Base-by-base conservation (phyloP, 2,329 filamentous ascomycete genomes). In the Chalaropsis ovoidea region DNA sequence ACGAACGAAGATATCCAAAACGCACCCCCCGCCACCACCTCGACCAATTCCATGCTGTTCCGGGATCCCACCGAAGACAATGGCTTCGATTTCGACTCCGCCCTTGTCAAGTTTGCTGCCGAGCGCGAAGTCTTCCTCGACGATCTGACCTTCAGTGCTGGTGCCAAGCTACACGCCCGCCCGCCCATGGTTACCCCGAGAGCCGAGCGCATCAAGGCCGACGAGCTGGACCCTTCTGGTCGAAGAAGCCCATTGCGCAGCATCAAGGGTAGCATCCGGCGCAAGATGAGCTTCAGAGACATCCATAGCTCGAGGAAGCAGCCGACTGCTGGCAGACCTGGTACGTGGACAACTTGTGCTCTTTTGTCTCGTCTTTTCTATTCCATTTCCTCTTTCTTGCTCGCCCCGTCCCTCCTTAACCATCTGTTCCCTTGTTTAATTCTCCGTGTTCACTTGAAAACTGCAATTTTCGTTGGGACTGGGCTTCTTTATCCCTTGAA, bases 291-390 rank as follows among this genome's bases (percentile, higher is more conserved):
- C 71, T 90, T 93, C 75, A 84, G 87, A 71, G 94, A 96, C 72
- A 95, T 97, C 89, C 96, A 88, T 76, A 97, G 92, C 77, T 82
- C 90, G 79, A 93, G 93, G 78, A 86, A 91, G 75, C 89, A 94
- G 72, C 87, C 91, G 63, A 88, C 86, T 31, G 79, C 87, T 69
- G 84, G 86, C 69, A 87, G 89, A 76, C 83, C 88, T 77, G 82
- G 88, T 89, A 80, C 60, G 68, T 68, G 47, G 56, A 24, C 13
- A 22, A n/a, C 24, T 45, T 27, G 54, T 10, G 13, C 2, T 61
- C 5, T 56, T 65, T 56, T n/a, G 54, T 58, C 11, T 47, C 19
- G 42, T 58, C 45, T 64, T 5, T 54, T 47, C 13, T 19, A 63
- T 10, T 17, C 24, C 42, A 22, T n/a, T 17, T 64, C 6, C 7